These are phyloP conservation scores for Petunia secreta DNA, from an alignment of 257 asterid genomes.

Conservation along the genomic window DNA sequence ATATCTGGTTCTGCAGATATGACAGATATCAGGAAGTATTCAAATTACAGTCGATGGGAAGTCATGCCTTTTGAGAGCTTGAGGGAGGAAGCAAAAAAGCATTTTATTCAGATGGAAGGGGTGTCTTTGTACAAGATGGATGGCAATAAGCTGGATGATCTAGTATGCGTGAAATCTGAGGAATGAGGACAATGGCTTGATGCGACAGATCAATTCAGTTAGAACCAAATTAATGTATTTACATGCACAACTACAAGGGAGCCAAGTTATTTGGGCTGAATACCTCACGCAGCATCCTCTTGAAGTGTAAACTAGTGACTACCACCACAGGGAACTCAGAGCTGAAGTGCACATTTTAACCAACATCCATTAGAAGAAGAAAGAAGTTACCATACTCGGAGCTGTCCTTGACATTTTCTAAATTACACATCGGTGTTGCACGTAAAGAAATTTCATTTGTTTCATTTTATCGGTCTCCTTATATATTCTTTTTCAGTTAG, in stretches of 20 bases:
- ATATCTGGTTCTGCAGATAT: constrained; percentile 75
- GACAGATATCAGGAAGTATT: constrained; percentile 68
- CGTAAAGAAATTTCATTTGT: not conserved
- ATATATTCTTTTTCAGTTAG: not conserved
- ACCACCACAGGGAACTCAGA: not conserved
- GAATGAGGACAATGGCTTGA: constrained; percentile 28
- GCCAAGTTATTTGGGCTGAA: not conserved
- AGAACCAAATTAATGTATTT: not conserved
- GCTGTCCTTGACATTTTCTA: not conserved
- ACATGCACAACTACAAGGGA: constrained; percentile 3
- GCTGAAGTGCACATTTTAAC: not conserved
- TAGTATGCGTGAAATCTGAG: constrained; percentile 69
- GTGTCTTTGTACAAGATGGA: constrained; percentile 93
- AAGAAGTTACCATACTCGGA: not conserved
- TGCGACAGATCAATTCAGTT: not conserved
- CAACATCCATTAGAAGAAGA: constrained; percentile 8
- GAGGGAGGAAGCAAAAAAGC: constrained; percentile 67
- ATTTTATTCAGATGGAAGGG: constrained; percentile 72
- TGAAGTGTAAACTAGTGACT: constrained; percentile 4
- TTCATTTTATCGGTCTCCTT: not conserved
- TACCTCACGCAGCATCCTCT: not conserved
- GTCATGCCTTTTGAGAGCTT: constrained; percentile 58
- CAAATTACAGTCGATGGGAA: constrained; percentile 94
- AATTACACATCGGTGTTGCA: not conserved
- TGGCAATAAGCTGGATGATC: constrained; percentile 93